A percentile compares a stretch with the other conserved stretches of the same genome.
These are phyloP conservation scores for Naganishia sp. DNA, from an alignment of 1,284 basidiomycete genomes.

Conservation along the genomic window DNA sequence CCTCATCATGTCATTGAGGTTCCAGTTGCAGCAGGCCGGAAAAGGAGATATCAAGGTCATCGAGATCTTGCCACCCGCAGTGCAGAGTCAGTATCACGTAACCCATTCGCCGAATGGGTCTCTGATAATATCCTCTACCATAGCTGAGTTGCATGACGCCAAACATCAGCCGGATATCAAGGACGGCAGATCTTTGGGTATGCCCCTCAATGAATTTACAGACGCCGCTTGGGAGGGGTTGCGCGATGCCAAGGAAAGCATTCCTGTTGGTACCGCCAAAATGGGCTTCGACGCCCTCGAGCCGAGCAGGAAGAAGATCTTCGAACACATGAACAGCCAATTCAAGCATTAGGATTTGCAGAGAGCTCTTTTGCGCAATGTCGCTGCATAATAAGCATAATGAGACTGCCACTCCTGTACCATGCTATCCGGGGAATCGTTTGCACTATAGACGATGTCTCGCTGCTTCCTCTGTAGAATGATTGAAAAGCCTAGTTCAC, in stretches of 20 bases:
- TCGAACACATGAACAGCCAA: slow-evolving; percentile 28
- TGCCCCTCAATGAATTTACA: slow-evolving; percentile 62
- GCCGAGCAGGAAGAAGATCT: slow-evolving; percentile 30
- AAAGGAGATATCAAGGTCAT: slow-evolving; percentile 60
- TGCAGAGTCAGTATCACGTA: slow-evolving; percentile 33
- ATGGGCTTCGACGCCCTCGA: slow-evolving; percentile 34
- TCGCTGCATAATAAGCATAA: neutral
- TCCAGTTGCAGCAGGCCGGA: slow-evolving; percentile 54
- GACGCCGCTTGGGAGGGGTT: slow-evolving; percentile 59
- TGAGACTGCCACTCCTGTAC: neutral
- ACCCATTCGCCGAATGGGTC: neutral
- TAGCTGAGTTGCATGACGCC: slow-evolving; percentile 65
- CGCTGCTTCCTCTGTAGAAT: no score
- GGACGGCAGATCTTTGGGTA: slow-evolving; percentile 37
- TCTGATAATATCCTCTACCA: slow-evolving; percentile 57
- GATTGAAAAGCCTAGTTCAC: no score
- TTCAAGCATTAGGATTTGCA: slow-evolving; percentile 5
- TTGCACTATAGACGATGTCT: no score
- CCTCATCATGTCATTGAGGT: slow-evolving; percentile 58
- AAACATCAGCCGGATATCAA: slow-evolving; percentile 32
- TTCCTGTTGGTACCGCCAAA: slow-evolving; percentile 51
- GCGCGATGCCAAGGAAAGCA: slow-evolving; percentile 56
- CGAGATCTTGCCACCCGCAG: slow-evolving; percentile 66
- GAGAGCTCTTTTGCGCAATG: neutral
- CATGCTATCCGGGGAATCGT: no score